phyloP scores from a whole-genome alignment of 1,284 basidiomycete genomes.

The Cronartium quercuum region DNA sequence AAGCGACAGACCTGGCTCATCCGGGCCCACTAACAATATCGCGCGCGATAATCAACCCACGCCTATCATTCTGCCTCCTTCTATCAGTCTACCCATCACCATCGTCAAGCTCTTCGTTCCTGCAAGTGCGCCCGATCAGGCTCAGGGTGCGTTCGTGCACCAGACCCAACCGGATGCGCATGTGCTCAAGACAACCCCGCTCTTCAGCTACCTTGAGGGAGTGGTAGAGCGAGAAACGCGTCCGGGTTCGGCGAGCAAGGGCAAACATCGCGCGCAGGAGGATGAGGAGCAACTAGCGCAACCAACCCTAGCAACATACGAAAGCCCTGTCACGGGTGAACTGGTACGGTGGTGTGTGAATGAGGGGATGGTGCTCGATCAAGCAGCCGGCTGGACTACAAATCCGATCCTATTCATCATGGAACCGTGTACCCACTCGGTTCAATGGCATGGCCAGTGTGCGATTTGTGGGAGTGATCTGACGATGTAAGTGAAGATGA shows the following conservation, averaged over 20 bases:
- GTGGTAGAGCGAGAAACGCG: conserved; percentile 24
- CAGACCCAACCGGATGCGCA: background rate
- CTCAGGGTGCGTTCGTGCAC: too few relatives aligned
- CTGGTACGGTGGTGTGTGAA: conserved; percentile 61
- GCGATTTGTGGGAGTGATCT: conserved; percentile 89
- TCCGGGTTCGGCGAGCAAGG: conserved; percentile 21
- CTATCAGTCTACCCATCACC: conserved; percentile 42
- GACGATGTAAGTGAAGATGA: conserved; percentile 62
- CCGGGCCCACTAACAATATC: background rate
- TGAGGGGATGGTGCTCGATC: conserved; percentile 41
- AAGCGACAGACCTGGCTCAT: background rate
- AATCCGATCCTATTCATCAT: conserved; percentile 60
- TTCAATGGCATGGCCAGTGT: conserved; percentile 85
- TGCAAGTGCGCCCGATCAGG: background rate
- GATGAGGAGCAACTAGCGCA: background rate
- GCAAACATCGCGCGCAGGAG: conserved; percentile 7
- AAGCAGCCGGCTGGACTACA: conserved; percentile 44
- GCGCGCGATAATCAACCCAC: conserved; percentile 35
- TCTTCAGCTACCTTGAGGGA: conserved; percentile 43
- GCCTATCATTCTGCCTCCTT: conserved; percentile 33
- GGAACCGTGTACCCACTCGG: conserved; percentile 87
- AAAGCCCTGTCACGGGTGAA: conserved; percentile 70
- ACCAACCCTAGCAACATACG: conserved; percentile 68
- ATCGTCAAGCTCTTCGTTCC: conserved; percentile 40
- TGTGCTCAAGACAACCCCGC: conserved; percentile 40